These are phyloP conservation scores for Cylindrotheca closterium DNA, from an alignment of 108 stramenopile genomes.

Conservation along the genomic window DNA sequence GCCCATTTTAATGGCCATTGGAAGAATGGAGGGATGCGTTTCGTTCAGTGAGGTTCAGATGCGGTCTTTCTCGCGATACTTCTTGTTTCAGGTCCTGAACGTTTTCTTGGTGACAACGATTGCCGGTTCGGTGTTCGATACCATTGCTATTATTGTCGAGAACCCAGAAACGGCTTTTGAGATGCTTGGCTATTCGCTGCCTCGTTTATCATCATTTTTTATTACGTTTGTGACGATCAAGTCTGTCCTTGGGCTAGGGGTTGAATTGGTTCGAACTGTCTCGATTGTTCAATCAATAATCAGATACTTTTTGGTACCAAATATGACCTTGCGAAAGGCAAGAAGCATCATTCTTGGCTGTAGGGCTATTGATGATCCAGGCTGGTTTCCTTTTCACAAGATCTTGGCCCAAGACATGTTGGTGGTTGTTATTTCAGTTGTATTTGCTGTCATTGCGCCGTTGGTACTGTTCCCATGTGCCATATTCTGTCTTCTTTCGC, in stretches of 20 bases:
- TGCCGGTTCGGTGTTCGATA: constrained; percentile 89
- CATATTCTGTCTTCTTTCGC: constrained; percentile 74
- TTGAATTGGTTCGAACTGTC: constrained; percentile 79
- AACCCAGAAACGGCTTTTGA: constrained; percentile 86
- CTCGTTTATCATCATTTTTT: constrained; percentile 87
- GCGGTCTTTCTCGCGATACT: constrained; percentile 88
- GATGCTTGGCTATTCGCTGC: constrained; percentile 86
- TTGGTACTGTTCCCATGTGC: constrained; percentile 83
- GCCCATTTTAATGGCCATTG: constrained; percentile 77
- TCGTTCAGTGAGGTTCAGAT: constrained; percentile 86
- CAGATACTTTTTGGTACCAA: constrained; percentile 64
- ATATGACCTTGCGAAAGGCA: constrained; percentile 73
- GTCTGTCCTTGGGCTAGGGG: constrained; percentile 83
- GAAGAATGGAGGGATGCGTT: constrained; percentile 72
- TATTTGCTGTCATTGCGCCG: constrained; percentile 91
- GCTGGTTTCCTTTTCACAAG: constrained; percentile 91
- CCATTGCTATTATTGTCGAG: constrained; percentile 78
- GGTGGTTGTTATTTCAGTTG: constrained; percentile 85
- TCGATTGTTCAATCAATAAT: constrained; percentile 62
- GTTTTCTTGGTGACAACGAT: constrained; percentile 91
- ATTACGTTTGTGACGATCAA: constrained; percentile 89
- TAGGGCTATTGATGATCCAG: constrained; percentile 87
- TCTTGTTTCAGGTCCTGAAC: constrained; percentile 87
- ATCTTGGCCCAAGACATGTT: constrained; percentile 92
- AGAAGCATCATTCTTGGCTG: constrained; percentile 60